Conservation (phyloP, 2,329 filamentous ascomycete genomes). For the Lachnellula arida region DNA sequence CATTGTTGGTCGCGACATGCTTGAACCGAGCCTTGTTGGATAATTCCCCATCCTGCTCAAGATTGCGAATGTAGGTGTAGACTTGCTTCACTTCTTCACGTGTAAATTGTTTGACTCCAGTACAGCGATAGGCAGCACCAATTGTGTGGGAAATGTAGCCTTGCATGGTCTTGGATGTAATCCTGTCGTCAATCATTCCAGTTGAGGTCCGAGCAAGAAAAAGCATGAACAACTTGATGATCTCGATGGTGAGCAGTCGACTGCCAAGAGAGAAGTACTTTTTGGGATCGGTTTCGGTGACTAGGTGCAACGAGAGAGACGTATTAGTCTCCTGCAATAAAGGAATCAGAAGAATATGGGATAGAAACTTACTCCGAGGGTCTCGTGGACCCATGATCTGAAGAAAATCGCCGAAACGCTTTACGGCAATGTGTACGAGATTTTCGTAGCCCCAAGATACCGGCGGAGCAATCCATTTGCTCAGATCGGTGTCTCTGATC, state of each 20-base stretch:
- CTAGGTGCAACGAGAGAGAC: no score
- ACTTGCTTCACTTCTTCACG: not conserved
- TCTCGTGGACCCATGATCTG: not conserved
- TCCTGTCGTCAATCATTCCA: conserved; percentile 2
- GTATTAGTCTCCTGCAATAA: no score
- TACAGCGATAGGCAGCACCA: not conserved
- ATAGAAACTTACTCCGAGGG: conserved; percentile 1
- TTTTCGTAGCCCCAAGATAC: conserved; percentile 1
- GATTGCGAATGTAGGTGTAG: not conserved
- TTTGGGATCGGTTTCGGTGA: not conserved
- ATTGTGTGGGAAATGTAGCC: conserved; percentile 3
- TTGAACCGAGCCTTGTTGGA: not conserved
- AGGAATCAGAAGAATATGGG: not conserved
- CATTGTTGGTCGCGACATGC: conserved; percentile 1
- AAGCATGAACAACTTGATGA: not conserved
- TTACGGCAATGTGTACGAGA: not conserved
- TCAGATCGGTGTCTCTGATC: conserved; percentile 1
- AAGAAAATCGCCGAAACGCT: conserved; percentile 1
- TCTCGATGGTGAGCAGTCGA: not conserved
- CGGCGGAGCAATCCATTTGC: not conserved
- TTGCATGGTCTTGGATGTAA: conserved; percentile 1
- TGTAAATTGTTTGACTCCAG: not conserved
- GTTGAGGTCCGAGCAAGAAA: conserved; percentile 2
- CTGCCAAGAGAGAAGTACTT: not conserved
- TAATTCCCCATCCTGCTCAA: conserved; percentile 1